phyloP scores from a whole-genome alignment of 2,329 filamentous ascomycete genomes.

The Alternaria consortialis region DNA sequence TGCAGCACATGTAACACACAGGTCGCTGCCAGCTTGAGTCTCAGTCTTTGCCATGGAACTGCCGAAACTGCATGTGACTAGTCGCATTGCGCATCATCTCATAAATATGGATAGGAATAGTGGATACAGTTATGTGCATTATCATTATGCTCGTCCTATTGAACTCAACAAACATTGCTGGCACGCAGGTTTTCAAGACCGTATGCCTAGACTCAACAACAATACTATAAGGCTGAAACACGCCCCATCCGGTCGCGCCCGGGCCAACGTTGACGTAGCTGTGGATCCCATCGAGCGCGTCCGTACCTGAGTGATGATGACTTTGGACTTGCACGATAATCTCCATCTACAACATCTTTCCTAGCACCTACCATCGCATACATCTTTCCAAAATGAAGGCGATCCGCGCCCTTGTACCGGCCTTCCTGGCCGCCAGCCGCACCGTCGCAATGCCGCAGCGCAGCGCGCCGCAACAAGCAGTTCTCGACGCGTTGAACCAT shows the following conservation, averaged over 20 bases:
- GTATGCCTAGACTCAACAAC: not conserved
- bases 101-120: not conserved
- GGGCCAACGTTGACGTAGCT: constrained; percentile 15
- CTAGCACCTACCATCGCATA: constrained; percentile 1
- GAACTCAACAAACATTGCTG: not conserved
- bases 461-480: constrained; percentile 27
- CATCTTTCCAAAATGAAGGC: constrained; percentile 28
- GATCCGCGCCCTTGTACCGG: constrained; percentile 21
- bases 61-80: not conserved
- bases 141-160: not conserved
- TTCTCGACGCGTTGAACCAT: constrained; percentile 24
- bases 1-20: not conserved
- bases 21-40: not conserved
- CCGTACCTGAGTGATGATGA: constrained; percentile 5
- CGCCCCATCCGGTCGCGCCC: constrained; percentile 7
- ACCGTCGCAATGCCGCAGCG: constrained; percentile 28
- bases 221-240: constrained; percentile 13
- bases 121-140: not conserved
- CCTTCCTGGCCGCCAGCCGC: constrained; percentile 22
- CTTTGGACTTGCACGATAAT: not conserved
- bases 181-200: not conserved
- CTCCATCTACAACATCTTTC: not conserved
- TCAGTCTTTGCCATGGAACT: not conserved
- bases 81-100: not conserved
- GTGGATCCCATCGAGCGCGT: constrained; percentile 1